Percentiles rank a stretch among this genome's conserved stretches.
Evolutionary conservation across 1,284 basidiomycete species (phyloP).

Genomic region (Papiliotrema terrestris): DNA sequence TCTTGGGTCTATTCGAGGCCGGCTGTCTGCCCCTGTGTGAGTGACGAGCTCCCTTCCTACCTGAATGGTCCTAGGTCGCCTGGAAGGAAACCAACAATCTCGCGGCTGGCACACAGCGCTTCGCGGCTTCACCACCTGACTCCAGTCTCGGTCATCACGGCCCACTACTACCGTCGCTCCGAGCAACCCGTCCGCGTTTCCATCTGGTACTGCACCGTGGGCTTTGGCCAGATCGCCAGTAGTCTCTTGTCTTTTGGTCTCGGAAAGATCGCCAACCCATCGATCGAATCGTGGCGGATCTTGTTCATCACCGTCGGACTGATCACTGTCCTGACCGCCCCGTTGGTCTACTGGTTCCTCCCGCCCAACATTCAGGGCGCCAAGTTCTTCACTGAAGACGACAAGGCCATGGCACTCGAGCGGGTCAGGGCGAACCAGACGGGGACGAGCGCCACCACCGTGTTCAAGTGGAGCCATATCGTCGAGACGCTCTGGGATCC

Average conservation of each 20-base stretch:
- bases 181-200: constrained; percentile 34
- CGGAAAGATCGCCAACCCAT: constrained; percentile 7
- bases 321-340: constrained; percentile 5
- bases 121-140: too few species aligned
- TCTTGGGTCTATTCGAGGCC: too few species aligned
- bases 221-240: constrained; percentile 21
- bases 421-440: constrained; percentile 13
- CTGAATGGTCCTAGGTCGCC: too few species aligned
- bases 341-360: constrained; percentile 2
- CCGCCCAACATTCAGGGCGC: background rate
- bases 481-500: constrained; percentile 12
- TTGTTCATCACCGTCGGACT: constrained; percentile 7
- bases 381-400: constrained; percentile 6
- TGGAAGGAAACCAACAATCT: too few species aligned
- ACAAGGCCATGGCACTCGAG: constrained; percentile 6
- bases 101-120: too few species aligned
- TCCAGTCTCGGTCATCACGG: constrained; percentile 21
- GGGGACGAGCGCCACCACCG: constrained; percentile 7
- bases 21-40: too few species aligned
- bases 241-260: constrained; percentile 21
- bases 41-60: constrained; percentile 25
- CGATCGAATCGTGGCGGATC: constrained; percentile 1
- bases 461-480: constrained; percentile 14
- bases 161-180: constrained; percentile 27
- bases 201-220: constrained; percentile 32